These are phyloP conservation scores for Gnomoniopsis smithogilvyi DNA, from an alignment of 2,329 filamentous ascomycete genomes.

Conservation along the genomic window DNA sequence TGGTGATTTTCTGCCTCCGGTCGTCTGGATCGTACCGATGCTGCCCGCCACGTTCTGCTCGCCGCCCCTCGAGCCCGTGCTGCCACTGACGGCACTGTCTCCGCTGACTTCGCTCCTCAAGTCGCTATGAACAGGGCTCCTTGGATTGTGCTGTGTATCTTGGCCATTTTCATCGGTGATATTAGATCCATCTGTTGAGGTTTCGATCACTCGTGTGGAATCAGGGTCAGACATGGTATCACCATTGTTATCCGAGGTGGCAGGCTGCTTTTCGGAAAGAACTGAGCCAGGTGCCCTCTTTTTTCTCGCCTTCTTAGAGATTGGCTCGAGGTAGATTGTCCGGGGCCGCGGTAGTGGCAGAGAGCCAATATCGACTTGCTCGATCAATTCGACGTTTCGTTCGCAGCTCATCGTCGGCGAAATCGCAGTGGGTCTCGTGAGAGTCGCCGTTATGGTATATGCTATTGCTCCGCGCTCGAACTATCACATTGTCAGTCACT, in stretches of 20 bases:
- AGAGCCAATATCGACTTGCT: conserved; percentile 80
- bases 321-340: conserved; percentile 82
- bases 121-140: conserved; percentile 48
- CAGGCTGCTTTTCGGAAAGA: conserved; percentile 29
- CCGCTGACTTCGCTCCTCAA: conserved; percentile 67
- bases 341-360: conserved; percentile 72
- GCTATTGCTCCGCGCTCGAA: conserved; percentile 93
- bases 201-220: conserved; percentile 33
- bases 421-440: conserved; percentile 86
- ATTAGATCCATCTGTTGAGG: conserved; percentile 37
- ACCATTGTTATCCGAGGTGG: conserved; percentile 33
- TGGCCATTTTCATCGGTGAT: conserved; percentile 37
- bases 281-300: conserved; percentile 49
- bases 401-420: conserved; percentile 77
- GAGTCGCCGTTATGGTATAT: conserved; percentile 84
- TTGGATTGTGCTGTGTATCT: conserved; percentile 32
- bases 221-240: conserved; percentile 35
- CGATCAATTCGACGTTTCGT: conserved; percentile 73
- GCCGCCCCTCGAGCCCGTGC: conserved; percentile 51
- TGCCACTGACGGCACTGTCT: conserved; percentile 66
- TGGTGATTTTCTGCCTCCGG: conserved; percentile 36
- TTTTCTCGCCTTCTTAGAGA: conserved; percentile 66
- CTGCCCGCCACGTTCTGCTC: conserved; percentile 38
- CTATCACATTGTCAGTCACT: conserved; percentile 39
- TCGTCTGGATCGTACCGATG: conserved; percentile 41